Evolutionary conservation across 345 rosid species (phyloP), one percentile per base, ranked within the genome.

Genomic region (Carallia pectinifolia): DNA sequence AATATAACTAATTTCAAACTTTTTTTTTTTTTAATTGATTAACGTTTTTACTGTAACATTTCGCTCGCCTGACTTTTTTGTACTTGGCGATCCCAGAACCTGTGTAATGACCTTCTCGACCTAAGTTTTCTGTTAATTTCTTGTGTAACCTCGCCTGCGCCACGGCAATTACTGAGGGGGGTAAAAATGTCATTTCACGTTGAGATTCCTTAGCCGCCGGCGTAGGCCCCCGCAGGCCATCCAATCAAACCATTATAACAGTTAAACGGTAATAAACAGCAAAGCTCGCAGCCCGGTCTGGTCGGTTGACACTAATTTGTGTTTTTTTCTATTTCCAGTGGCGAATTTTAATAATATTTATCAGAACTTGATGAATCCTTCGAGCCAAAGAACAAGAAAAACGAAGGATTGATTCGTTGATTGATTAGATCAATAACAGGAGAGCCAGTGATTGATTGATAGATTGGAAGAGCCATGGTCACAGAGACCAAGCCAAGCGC

Each of bases 401-500:
- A 8, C 5, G 33, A 19, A 19, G 4, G 33, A 19, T 23, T 8
- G 60, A 19, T 12, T 55, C 30, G 31, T 7, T 55, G 60, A 55
- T 55, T 23, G 12, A 9, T 23, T 23, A 55, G 60, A 55, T 55
- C 16, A 23, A 19, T 23, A 55, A 9, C 6, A 27, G 31, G 31
- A 9, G 33, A 27, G 33, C n/a, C 16, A 23, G 23, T 55, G 60
- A 55, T 31, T 30, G 27, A 39, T 27, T 36, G 65, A 74, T 19
- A 59, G 55, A n/a, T 29, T 31, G 44, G 50, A 37, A 13, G 40
- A 61, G 61, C 31, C 15, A 83, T 83, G 89, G 79, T 90, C 53
- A 73, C 84, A 65, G 89, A 77, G 53, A 70, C 77, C 69, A 90
- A 74, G 71, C 56, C 83, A 18, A 75, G 65, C 68, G 77, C 69